Evolutionary conservation across 23 red algal genomes (phyloP), one percentile per base, ranked within the genome.

Genomic region (Chondrus crispus): DNA sequence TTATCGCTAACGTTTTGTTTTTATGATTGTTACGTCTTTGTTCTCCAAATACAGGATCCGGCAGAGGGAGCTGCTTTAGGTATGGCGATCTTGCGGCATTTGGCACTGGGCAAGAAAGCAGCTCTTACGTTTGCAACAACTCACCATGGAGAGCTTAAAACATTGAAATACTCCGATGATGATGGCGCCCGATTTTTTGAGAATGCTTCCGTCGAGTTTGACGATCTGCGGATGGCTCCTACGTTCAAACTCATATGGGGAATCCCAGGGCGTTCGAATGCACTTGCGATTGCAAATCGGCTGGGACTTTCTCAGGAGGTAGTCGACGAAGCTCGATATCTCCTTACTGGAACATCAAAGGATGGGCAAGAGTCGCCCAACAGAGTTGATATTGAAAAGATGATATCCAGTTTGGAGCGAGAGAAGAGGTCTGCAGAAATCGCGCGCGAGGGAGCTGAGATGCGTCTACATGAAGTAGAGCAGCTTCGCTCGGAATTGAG

Each of bases 161-260:
- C 93, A 12, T 62, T 99, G 10, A 93, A 96, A 62, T 99, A 96
- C 45, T 46, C 51, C 38, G 80, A 95, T 22, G 62, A 79, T 32
- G 57, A 52, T 11, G 68, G 44, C 35, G 80, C 82, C 4, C 74
- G 53, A 4, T 84, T 80, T 44, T 99, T 96, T 74, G 97, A 99
- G 78, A 99, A 99, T 63, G 97, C 94, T 2, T 92, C 85, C 30
- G 97, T 96, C 18, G 94, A 99, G 76, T 99, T 99, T 76, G 97
- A 99, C 50, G 89, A 88, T 66, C 75, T 93, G 11, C 39, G 46
- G 7, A 87, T 96, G 90, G 51, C 39, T 72, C 97, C 97, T 51
- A 99, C 94, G 9, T 99, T 92, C 74, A 89, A 88, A 52, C 86
- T 99, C 54, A 24, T 99, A 13, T 99, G 97, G 97, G 97, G 97